Base-by-base conservation (phyloP, 345 rosid species). In the Populus nigra region DNA sequence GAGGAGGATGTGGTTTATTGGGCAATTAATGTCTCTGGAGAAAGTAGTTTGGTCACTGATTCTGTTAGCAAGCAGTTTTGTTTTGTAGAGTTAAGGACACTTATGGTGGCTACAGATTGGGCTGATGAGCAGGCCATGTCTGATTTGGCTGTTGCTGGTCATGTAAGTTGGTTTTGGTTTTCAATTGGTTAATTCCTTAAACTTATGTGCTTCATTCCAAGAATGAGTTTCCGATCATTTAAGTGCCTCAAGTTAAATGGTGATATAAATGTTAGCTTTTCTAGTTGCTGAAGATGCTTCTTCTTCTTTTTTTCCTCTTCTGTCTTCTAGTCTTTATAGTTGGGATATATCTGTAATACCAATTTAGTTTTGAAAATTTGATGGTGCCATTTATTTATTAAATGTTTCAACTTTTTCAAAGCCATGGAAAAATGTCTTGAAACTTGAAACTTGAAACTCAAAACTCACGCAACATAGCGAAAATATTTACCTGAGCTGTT, bases 101-200 rank as follows among this genome's bases (percentile, higher is more conserved):
- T 93, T 1, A 93, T 95, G 99, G 97, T 95, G 70, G 99, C 97
- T 68, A 87, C 94, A 65, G 99, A 95, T 87, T 93, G 99, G 99
- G 84, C 89, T 63, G 87, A 95, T 83, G 85, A 87, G 69, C 73
- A 70, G 61, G 89, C 89, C 36, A 93, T 95, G 99, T 88, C 79
- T 75, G 97, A 95, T 78, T 87, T 95, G 85, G 93, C 98, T 77
- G 88, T 95, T 81, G 99, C 99, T 13, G 99, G 99, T 70, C 91
- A 93, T 87, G 97, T 95, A 87, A 87, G 98, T 87, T 3, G 2
- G 33, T 70, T 38, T 69, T 22, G 3, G 47, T 77, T n/a, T 53
- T 49, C 4, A 23, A 55, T 25, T 36, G n/a, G 50, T n/a, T 9
- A 18, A 61, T 70, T 29, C 25, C 11, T 47, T 65, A 22, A 20